phyloP scores from a whole-genome alignment of 208 protist species.

The Vickermania ingenoplastis region DNA sequence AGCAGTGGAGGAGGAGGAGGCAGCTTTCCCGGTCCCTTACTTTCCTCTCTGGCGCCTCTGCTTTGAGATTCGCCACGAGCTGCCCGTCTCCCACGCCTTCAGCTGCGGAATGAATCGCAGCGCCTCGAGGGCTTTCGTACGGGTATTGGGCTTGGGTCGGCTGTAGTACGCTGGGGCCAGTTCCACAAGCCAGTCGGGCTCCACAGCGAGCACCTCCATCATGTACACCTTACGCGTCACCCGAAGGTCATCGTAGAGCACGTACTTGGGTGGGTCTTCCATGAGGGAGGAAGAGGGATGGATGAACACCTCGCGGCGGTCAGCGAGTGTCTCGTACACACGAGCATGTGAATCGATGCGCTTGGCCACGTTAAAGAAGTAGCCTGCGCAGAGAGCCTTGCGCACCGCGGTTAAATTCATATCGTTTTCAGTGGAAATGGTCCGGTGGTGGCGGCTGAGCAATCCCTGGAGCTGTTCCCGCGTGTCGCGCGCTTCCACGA shows the following conservation, averaged over 20 bases:
- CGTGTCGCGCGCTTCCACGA: constrained; percentile 94
- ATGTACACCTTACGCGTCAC: constrained; percentile 98
- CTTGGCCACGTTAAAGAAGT: constrained; percentile 96
- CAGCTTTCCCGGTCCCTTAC: too few species aligned
- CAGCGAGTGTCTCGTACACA: constrained; percentile 76
- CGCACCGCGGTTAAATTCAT: constrained; percentile 85
- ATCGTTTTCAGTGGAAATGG: constrained; percentile 90
- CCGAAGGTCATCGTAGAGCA: constrained; percentile 97
- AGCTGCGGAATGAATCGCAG: constrained; percentile 80
- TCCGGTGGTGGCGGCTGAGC: constrained; percentile 92
- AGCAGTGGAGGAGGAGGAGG: too few species aligned
- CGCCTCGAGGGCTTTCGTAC: constrained; percentile 66
- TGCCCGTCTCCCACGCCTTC: constrained; percentile 81
- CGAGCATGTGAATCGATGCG: constrained; percentile 72
- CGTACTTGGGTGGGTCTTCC: constrained; percentile 89
- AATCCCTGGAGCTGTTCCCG: constrained; percentile 94
- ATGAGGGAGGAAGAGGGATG: constrained; percentile 80
- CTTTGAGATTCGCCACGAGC: constrained; percentile 82
- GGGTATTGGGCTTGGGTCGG: constrained; percentile 39
- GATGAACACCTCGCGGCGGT: constrained; percentile 82
- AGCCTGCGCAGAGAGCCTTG: constrained; percentile 94
- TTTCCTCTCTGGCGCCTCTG: constrained; percentile 34
- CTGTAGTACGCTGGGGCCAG: constrained; percentile 92
- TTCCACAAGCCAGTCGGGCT: constrained; percentile 91
- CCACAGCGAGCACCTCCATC: constrained; percentile 87